Percentiles rank a stretch among this genome's conserved stretches.
phyloP scores from a whole-genome alignment of 2,329 filamentous ascomycete species.

The Cyanodermella asteris region DNA sequence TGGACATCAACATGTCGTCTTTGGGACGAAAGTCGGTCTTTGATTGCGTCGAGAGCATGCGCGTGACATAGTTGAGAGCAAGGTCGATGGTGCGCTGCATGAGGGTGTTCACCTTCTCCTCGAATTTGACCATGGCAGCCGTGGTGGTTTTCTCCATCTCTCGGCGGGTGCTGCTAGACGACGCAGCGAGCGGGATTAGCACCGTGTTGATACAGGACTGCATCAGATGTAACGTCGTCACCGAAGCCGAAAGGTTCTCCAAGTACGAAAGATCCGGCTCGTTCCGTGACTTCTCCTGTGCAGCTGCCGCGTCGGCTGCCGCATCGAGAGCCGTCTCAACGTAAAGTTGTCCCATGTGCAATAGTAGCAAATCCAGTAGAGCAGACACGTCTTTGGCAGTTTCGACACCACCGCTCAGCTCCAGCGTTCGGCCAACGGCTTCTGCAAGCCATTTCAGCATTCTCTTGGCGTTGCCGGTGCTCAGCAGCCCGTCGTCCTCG shows the following conservation, averaged over 20 bases:
- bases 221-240: conserved; percentile 82
- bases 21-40: conserved; percentile 80
- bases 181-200: conserved; percentile 68
- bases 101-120: conserved; percentile 58
- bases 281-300: conserved; percentile 56
- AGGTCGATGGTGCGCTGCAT: conserved; percentile 51
- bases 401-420: conserved; percentile 69
- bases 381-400: conserved; percentile 85
- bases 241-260: conserved; percentile 53
- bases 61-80: conserved; percentile 52
- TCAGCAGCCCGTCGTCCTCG: conserved; percentile 71
- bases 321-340: conserved; percentile 45
- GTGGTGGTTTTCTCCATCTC: conserved; percentile 73
- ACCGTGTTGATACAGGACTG: conserved; percentile 79
- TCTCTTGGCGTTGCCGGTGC: conserved; percentile 71
- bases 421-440: conserved; percentile 72
- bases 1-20: conserved; percentile 55
- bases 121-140: conserved; percentile 51
- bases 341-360: conserved; percentile 70
- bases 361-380: conserved; percentile 61
- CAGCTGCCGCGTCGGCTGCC: conserved; percentile 51
- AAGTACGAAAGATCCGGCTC: conserved; percentile 81
- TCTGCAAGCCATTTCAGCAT: conserved; percentile 98
- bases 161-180: conserved; percentile 72
- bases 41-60: conserved; percentile 54